Evolutionary conservation across 2,329 filamentous ascomycete species (phyloP).

Genomic region (Colletotrichum trifolii): DNA sequence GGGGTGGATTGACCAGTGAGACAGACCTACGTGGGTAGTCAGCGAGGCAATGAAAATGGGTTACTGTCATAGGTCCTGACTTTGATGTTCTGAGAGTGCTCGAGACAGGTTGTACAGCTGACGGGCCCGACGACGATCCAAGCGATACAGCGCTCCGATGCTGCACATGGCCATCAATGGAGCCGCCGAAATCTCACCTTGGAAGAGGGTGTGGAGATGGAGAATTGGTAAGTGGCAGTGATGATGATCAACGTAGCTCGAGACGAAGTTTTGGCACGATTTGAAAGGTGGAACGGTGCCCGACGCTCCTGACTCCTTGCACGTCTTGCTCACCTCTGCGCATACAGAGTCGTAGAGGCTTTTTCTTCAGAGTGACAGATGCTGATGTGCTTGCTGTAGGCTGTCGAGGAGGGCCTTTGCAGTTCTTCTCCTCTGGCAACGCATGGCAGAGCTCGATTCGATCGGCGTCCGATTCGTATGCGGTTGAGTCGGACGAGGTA

Average conservation of each 20-base stretch:
- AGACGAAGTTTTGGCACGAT: neutral
- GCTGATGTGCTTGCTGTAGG: no score
- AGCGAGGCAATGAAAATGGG: neutral
- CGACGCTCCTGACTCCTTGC: no score
- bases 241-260: constrained; percentile 5
- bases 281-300: neutral
- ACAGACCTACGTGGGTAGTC: neutral
- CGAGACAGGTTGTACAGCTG: neutral
- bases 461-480: neutral
- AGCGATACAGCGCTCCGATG: constrained; percentile 12
- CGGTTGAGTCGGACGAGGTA: neutral
- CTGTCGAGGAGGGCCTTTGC: no score
- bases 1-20: neutral
- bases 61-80: neutral
- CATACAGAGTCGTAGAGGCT: no score
- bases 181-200: neutral
- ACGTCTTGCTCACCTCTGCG: no score
- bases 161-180: constrained; percentile 4
- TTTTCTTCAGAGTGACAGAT: no score
- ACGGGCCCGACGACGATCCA: neutral
- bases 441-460: no score
- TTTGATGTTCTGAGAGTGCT: neutral
- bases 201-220: neutral
- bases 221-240: neutral
- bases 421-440: no score